A percentile compares a stretch with the other conserved stretches of the same genome.
These are phyloP conservation scores for Penicillium sp. DNA, from an alignment of 2,329 filamentous ascomycete genomes.

Conservation along the genomic window DNA sequence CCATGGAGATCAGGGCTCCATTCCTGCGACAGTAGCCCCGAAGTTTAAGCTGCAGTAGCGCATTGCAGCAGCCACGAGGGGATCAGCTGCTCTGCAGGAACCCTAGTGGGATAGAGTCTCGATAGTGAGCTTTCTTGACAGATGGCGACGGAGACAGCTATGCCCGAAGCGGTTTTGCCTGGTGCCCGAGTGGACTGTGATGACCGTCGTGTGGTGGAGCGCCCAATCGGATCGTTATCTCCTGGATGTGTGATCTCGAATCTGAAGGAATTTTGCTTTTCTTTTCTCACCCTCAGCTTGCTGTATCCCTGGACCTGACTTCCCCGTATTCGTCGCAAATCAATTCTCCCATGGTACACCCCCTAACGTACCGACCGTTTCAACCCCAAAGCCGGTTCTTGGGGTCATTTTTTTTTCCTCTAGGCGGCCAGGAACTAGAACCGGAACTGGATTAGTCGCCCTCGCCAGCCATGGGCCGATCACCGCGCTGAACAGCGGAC, in stretches of 20 bases:
- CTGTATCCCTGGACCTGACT: too few relatives aligned
- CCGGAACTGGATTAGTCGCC: neutral
- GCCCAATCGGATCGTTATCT: too few relatives aligned
- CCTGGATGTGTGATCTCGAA: too few relatives aligned
- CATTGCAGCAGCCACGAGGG: neutral
- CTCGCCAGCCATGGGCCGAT: neutral
- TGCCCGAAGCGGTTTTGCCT: too few relatives aligned
- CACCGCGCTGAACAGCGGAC: neutral
- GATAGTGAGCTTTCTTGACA: neutral
- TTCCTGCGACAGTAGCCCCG: neutral
- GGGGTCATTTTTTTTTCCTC: neutral
- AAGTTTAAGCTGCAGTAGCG: neutral
- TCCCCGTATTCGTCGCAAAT: neutral
- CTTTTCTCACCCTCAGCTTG: too few relatives aligned
- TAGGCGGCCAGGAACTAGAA: neutral
- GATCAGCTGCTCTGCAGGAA: too few relatives aligned
- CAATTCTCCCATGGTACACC: neutral
- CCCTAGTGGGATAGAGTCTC: too few relatives aligned
- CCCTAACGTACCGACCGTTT: neutral
- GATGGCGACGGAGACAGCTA: neutral
- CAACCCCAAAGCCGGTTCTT: neutral
- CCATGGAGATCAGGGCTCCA: neutral
- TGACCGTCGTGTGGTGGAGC: too few relatives aligned
- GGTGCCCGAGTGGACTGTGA: too few relatives aligned
- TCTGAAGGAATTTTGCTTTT: too few relatives aligned